Conservation (phyloP, 1,284 basidiomycete genomes). For the Microbotryum violaceum region DNA sequence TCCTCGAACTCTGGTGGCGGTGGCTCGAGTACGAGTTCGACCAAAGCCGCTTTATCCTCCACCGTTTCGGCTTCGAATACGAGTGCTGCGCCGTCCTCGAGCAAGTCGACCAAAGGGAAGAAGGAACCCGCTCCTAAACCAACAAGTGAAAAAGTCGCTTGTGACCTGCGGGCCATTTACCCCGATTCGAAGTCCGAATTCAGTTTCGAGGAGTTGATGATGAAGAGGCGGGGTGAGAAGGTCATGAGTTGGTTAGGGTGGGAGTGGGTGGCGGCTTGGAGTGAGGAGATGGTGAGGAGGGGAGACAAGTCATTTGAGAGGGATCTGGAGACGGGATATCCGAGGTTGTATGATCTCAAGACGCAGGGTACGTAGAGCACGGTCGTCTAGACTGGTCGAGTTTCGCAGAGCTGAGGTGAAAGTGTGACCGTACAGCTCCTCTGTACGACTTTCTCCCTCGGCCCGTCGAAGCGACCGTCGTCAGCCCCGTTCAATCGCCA, state of each 20-base stretch:
- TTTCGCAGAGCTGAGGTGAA: no score
- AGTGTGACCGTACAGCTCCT: neutral
- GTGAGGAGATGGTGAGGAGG: conserved; percentile 14
- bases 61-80: neutral
- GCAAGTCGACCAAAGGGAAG: neutral
- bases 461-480: neutral
- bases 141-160: conserved; percentile 25
- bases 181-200: conserved; percentile 23
- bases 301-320: conserved; percentile 6
- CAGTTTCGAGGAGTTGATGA: conserved; percentile 31
- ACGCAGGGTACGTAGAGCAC: conserved; percentile 9
- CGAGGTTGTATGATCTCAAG: conserved; percentile 1
- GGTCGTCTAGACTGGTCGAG: neutral
- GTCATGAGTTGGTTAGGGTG: conserved; percentile 18
- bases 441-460: conserved; percentile 20
- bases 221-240: neutral
- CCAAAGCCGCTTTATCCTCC: conserved; percentile 4
- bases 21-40: conserved; percentile 2
- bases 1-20: conserved; percentile 1
- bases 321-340: conserved; percentile 16
- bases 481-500: no score
- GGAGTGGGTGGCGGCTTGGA: conserved; percentile 15
- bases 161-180: conserved; percentile 23
- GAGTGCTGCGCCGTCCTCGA: neutral
- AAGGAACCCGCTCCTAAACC: neutral